Evolutionary conservation across 495 filamentous ascomycete species (phyloP).

Genomic region (Cercophora newfieldiana): DNA sequence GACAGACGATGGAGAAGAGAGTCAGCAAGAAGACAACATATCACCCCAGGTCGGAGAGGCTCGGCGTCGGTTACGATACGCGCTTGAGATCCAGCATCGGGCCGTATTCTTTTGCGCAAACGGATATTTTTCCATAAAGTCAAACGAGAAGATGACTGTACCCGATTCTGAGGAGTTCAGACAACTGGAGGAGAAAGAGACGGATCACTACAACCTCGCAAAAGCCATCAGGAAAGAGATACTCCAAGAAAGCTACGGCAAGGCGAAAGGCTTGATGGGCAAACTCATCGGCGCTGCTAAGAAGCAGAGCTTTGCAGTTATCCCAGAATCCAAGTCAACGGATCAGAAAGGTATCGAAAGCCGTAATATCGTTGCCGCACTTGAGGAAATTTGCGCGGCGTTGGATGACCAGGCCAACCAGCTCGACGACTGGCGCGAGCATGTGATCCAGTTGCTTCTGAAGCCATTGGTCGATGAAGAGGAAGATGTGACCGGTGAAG

Average conservation of each 20-base stretch:
- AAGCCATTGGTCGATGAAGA: conserved; percentile 83
- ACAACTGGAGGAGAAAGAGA: conserved; percentile 66
- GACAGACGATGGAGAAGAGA: conserved; percentile 42
- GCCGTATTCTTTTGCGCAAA: conserved; percentile 84
- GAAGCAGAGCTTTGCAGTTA: conserved; percentile 57
- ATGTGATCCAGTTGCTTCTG: conserved; percentile 67
- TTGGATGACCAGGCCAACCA: conserved; percentile 69
- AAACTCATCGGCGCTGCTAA: conserved; percentile 48
- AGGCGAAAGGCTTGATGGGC: conserved; percentile 42
- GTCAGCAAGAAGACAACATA: conserved; percentile 30
- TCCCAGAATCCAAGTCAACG: conserved; percentile 53
- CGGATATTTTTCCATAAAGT: conserved; percentile 78
- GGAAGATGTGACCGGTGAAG: conserved; percentile 76
- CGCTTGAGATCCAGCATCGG: conserved; percentile 79
- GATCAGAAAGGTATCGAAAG: conserved; percentile 39
- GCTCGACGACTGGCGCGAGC: conserved; percentile 71
- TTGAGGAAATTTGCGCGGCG: conserved; percentile 44
- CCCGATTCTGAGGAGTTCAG: conserved; percentile 67
- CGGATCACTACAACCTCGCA: conserved; percentile 70
- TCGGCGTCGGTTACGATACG: conserved; percentile 64
- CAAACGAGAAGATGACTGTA: conserved; percentile 57
- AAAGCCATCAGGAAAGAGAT: conserved; percentile 77
- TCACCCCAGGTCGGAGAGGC: conserved; percentile 52
- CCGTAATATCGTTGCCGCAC: conserved; percentile 28
- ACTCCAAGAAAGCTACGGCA: conserved; percentile 48